These are phyloP conservation scores for Thraustochytrium sp. DNA, from an alignment of 352 stramenopile species.

Conservation along the genomic window DNA sequence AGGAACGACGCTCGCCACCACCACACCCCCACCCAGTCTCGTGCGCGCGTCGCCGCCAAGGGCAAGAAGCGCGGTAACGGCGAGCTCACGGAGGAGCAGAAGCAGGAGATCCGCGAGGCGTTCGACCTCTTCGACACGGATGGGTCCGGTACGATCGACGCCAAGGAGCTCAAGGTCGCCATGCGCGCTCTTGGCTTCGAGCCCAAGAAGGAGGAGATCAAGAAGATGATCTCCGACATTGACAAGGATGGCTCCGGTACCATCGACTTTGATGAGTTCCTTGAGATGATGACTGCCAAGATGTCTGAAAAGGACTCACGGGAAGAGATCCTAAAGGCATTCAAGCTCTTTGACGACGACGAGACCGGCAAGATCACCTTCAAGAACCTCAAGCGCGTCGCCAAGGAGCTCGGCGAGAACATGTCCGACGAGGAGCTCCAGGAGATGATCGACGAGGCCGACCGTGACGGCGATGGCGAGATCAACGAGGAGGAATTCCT, in stretches of 20 bases:
- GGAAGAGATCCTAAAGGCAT: conserved; percentile 91
- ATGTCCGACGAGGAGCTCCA: conserved; percentile 98
- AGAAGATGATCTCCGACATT: conserved; percentile 93
- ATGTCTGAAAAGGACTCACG: conserved; percentile 83
- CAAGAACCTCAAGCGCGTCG: conserved; percentile 92
- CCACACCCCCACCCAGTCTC: no score
- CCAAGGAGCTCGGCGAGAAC: conserved; percentile 95
- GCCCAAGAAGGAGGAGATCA: conserved; percentile 93
- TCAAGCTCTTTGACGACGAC: conserved; percentile 95
- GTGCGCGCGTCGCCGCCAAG: conserved; percentile 51
- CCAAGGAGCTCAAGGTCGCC: conserved; percentile 91
- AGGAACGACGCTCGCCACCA: no score
- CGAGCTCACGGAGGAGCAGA: conserved; percentile 87
- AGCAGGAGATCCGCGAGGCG: conserved; percentile 90
- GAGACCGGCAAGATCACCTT: conserved; percentile 93
- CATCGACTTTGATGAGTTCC: conserved; percentile 94
- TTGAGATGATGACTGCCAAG: conserved; percentile 88
- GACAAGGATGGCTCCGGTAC: conserved; percentile 89
- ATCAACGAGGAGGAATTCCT: conserved; percentile 97
- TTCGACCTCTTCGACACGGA: conserved; percentile 97
- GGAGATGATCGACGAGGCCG: conserved; percentile 97
- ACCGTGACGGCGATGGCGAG: conserved; percentile 88
- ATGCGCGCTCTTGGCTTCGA: conserved; percentile 94
- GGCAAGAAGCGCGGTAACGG: conserved; percentile 71
- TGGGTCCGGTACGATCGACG: conserved; percentile 87